Conservation (phyloP, 768 basidiomycete genomes). For the Rhizopogon salebrosus region DNA sequence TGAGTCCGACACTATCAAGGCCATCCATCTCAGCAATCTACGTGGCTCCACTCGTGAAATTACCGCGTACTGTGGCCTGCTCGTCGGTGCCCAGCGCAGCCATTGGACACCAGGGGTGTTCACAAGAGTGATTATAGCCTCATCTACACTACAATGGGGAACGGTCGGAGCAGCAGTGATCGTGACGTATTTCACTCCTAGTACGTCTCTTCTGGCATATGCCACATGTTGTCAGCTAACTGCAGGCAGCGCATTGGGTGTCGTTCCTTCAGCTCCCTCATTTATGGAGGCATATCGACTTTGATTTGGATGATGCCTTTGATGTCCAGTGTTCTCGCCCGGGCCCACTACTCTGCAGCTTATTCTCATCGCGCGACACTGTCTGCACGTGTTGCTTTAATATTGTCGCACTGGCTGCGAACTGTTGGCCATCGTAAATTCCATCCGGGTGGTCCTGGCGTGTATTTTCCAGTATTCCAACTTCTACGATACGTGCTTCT, state of each 20-base stretch:
- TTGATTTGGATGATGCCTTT: conserved; percentile 16
- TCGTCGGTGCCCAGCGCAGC: neutral
- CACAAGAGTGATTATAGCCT: conserved; percentile 15
- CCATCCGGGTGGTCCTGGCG: conserved; percentile 17
- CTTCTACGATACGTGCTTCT: conserved; percentile 24
- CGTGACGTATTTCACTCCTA: conserved; percentile 19
- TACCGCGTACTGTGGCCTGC: conserved; percentile 6
- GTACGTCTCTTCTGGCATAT: too few relatives aligned
- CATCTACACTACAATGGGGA: conserved; percentile 19
- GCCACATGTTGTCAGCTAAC: too few relatives aligned
- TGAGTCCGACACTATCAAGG: neutral
- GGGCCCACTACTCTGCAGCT: neutral
- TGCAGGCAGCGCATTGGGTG: too few relatives aligned
- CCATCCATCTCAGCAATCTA: conserved; percentile 5
- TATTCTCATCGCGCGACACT: too few relatives aligned
- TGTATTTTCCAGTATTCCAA: conserved; percentile 25
- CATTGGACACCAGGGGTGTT: conserved; percentile 14
- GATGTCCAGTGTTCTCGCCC: conserved; percentile 1
- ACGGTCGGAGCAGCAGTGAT: conserved; percentile 19
- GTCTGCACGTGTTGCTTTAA: neutral
- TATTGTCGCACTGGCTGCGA: conserved; percentile 20
- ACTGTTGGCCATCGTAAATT: conserved; percentile 23
- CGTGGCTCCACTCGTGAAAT: conserved; percentile 6
- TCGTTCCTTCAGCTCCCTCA: conserved; percentile 14
- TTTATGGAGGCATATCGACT: conserved; percentile 16